Evolutionary conservation across 2,329 filamentous ascomycete genomes (phyloP).

Genomic region (Blumeriella jaapii): DNA sequence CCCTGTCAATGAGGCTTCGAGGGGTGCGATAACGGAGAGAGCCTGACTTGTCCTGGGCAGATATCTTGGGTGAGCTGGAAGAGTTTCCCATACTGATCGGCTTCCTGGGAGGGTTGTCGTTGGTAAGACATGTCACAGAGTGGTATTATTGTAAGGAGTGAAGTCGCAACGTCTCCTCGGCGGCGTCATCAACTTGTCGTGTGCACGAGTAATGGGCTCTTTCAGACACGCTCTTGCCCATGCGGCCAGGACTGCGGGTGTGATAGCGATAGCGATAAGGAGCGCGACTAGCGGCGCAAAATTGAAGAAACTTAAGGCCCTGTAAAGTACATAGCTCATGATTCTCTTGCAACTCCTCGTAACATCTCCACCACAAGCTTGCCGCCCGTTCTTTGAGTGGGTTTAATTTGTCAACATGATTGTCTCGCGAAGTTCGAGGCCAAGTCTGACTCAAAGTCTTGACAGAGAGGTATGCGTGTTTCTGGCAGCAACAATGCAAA

Average conservation of each 20-base stretch:
- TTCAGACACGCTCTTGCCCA: no score
- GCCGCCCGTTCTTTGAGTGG: no score
- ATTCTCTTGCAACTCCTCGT: not conserved
- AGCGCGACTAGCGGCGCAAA: not conserved
- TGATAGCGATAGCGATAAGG: constrained; percentile 4
- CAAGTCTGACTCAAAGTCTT: constrained; percentile 41
- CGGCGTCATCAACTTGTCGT: constrained; percentile 6
- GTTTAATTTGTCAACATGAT: no score
- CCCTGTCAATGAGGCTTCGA: constrained; percentile 4
- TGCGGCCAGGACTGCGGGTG: constrained; percentile 2
- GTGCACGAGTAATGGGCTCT: no score
- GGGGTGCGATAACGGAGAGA: constrained; percentile 6
- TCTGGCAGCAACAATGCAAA: not conserved
- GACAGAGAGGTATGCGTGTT: constrained; percentile 56
- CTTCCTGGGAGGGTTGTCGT: constrained; percentile 1
- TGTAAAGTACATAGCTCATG: no score
- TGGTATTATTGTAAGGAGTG: constrained; percentile 4
- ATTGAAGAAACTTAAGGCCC: not conserved
- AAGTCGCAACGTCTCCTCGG: not conserved
- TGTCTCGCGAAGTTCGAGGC: constrained; percentile 30
- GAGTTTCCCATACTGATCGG: constrained; percentile 47
- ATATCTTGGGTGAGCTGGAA: constrained; percentile 52
- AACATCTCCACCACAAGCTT: not conserved
- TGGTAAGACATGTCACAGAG: constrained; percentile 9
- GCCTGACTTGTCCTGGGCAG: constrained; percentile 73